These are phyloP conservation scores for Backusella circina DNA, from an alignment of 192 early-diverging fungal species.

Conservation along the genomic window DNA sequence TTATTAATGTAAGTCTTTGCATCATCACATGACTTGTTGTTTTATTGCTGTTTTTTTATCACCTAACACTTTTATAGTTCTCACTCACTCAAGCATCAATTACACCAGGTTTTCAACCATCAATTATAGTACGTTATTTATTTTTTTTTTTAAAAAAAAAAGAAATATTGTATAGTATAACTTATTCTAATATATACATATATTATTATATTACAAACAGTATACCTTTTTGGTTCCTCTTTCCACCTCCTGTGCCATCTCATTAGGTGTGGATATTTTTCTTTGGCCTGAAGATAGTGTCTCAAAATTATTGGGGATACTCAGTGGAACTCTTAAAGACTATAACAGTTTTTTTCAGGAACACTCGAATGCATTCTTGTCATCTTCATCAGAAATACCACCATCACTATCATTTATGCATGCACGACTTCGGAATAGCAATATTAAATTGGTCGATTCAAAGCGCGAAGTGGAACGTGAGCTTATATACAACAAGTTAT, in stretches of 20 bases:
- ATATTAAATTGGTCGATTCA: constrained; percentile 18
- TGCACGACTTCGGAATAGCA: constrained; percentile 8
- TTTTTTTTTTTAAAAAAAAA: not conserved
- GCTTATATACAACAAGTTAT: constrained; percentile 14
- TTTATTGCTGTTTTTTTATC: not conserved
- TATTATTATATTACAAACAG: not conserved
- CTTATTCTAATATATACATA: not conserved
- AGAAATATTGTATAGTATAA: not conserved
- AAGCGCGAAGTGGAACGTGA: constrained; percentile 30
- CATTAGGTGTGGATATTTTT: constrained; percentile 19
- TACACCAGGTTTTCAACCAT: constrained; percentile 4
- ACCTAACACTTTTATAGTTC: constrained; percentile 5
- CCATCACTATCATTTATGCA: not conserved
- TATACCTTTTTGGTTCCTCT: constrained; percentile 25
- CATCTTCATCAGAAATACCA: not conserved
- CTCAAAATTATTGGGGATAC: constrained; percentile 12
- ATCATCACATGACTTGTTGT: too few relatives aligned
- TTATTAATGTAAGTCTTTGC: constrained; percentile 5
- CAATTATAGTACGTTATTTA: constrained; percentile 9
- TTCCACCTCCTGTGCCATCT: constrained; percentile 10
- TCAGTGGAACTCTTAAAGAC: constrained; percentile 5
- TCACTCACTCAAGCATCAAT: constrained; percentile 15
- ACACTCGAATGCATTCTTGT: constrained; percentile 18
- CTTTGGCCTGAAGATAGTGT: constrained; percentile 32
- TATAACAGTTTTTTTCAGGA: constrained; percentile 13